Conservation (phyloP, 768 basidiomycete genomes). For the Xanthoconium stramineum region DNA sequence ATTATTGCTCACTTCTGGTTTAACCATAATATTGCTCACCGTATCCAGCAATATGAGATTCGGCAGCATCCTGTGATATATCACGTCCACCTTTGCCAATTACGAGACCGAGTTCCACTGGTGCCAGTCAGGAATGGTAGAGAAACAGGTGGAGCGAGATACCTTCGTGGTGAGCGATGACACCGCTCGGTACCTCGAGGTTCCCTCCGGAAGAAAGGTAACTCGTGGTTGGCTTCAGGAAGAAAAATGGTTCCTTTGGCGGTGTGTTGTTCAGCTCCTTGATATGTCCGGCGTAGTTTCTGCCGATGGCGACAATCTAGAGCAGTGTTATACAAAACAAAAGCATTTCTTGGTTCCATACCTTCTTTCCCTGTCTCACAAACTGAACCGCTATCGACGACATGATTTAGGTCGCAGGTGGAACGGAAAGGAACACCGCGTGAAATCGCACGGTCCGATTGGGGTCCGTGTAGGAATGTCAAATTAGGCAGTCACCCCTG, state of each 20-base stretch:
- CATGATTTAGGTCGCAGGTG: conserved; percentile 24
- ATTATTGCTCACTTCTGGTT: neutral
- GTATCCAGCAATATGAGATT: conserved; percentile 86
- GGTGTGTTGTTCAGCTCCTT: conserved; percentile 84
- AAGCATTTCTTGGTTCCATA: conserved; percentile 10
- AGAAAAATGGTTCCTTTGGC: conserved; percentile 97
- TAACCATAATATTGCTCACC: conserved; percentile 43
- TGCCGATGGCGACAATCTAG: conserved; percentile 92
- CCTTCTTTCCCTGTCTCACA: conserved; percentile 47
- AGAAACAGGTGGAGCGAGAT: neutral
- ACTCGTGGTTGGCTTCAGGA: conserved; percentile 93
- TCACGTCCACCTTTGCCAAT: conserved; percentile 87
- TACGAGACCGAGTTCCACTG: conserved; percentile 95
- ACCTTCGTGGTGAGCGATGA: conserved; percentile 93
- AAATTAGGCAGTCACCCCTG: conserved; percentile 4
- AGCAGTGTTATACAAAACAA: neutral
- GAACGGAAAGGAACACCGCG: too few relatives aligned
- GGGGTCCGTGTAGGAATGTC: neutral
- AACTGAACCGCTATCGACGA: conserved; percentile 38
- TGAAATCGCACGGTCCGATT: too few relatives aligned
- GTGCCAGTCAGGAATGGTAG: neutral
- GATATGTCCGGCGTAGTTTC: conserved; percentile 90
- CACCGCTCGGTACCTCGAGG: conserved; percentile 82
- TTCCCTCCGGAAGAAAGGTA: conserved; percentile 75
- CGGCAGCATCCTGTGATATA: conserved; percentile 69